Base-by-base conservation (phyloP, 2,329 filamentous ascomycete genomes). In the Berkeleyomyces basicola region DNA sequence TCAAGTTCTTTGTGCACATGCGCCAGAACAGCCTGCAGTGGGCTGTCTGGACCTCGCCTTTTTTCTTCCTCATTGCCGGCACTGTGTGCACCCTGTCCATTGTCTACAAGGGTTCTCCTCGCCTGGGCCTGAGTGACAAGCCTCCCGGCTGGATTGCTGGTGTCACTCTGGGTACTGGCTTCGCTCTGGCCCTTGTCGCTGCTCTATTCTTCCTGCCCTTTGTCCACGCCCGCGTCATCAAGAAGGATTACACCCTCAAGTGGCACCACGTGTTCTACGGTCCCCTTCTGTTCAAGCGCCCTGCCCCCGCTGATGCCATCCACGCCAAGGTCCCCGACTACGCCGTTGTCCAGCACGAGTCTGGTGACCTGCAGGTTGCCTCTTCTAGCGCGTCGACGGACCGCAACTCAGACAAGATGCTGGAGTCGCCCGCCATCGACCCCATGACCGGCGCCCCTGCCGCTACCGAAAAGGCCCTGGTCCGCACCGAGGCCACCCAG, bases 31-130 rank as follows among this genome's bases (percentile, higher is more conserved):
- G 87, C 4, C 78, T 88, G 2, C 79, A 77, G 5, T 88, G 85
- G 85, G 86, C 86, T 36, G 80, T 90, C 62, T 89, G 78, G 74
- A 85, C 80, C 60, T 84, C 85, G 1, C 87, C 87, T 7, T 82
- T 87, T 74, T 90, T 85, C 76, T 90, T 90, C 79, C 81, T 90
- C 63, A 81, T 90, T 64, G 85, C 87, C 63, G 85, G 79, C 62
- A 88, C 85, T 64, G 74, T 90, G 69, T 88, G 86, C 74, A 87
- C 86, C 0, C 78, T 91, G 4, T 88, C 85, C 51, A 83, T 91
- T 68, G 86, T 90, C 67, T 90, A 88, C 80, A 90, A 90, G 78
- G 87, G 87, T 40, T 88, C 86, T 7, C 86, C 87, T 33, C 83
- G 77, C 64, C 79, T 88, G 39, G 78, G 79, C 31, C 75, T 88